These are phyloP conservation scores for Russula sp. DNA, from an alignment of 768 basidiomycete species.

Conservation along the genomic window DNA sequence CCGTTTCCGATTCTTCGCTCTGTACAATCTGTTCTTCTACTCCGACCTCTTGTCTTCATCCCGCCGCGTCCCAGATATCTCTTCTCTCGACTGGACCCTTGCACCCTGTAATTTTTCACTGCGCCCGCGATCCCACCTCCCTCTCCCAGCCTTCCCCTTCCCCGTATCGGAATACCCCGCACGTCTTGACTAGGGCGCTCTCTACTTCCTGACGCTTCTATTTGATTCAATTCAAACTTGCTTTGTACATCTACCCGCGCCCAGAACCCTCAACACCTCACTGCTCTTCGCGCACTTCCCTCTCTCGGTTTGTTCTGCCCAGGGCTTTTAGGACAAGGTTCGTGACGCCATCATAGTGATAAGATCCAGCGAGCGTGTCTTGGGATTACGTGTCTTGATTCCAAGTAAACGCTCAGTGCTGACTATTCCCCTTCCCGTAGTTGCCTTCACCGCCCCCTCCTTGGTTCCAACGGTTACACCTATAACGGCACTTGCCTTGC, in stretches of 20 bases:
- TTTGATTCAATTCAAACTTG: slow-evolving; percentile 5
- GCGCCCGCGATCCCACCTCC: neutral
- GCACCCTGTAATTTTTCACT: neutral
- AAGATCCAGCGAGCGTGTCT: neutral
- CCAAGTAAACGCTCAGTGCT: neutral
- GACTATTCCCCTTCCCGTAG: neutral
- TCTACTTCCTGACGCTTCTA: neutral
- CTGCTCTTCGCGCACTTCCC: neutral
- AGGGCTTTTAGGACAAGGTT: neutral
- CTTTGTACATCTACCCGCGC: slow-evolving; percentile 10
- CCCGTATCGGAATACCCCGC: neutral
- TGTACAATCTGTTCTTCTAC: slow-evolving; percentile 13
- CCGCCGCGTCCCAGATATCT: neutral
- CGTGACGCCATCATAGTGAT: slow-evolving; percentile 2
- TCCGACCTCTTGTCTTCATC: neutral
- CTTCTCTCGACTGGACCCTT: neutral
- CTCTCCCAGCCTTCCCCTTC: neutral
- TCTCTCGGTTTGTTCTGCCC: slow-evolving; percentile 1
- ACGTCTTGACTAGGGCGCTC: neutral
- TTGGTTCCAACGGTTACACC: neutral
- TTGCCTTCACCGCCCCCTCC: neutral
- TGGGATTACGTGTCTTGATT: neutral
- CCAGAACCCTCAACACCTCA: neutral
- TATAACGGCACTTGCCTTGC: slow-evolving; percentile 10
- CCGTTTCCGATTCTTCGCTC: slow-evolving; percentile 4